Percentiles rank a stretch among this genome's conserved stretches.
Conservation (phyloP, 2,329 filamentous ascomycete species). For the Ascochyta clinopodiicola region DNA sequence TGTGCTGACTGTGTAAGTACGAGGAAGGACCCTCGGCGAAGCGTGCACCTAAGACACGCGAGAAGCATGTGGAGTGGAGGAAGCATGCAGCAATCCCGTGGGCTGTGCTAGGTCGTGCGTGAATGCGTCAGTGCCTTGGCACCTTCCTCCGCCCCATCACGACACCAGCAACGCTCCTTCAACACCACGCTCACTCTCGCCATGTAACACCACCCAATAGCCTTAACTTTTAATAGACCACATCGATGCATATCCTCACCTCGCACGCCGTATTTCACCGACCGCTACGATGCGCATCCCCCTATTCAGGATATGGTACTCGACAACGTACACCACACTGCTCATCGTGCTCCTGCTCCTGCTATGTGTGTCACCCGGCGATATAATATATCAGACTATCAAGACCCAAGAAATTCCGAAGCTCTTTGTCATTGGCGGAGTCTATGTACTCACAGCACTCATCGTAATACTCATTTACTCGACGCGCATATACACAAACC, state of each 20-base stretch:
- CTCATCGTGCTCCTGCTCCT: constrained; percentile 75
- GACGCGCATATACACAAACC: constrained; percentile 84
- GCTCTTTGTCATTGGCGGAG: constrained; percentile 79
- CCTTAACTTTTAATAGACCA: constrained; percentile 35
- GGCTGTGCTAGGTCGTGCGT: constrained; percentile 18
- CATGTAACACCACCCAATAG: constrained; percentile 28
- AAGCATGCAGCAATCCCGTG: constrained; percentile 21
- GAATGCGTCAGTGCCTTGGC: constrained; percentile 32
- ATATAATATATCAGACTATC: constrained; percentile 78
- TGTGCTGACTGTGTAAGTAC: neutral
- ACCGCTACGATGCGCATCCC: constrained; percentile 54
- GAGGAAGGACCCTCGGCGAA: neutral
- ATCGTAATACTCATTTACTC: constrained; percentile 79
- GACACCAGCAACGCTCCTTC: constrained; percentile 19
- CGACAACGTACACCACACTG: constrained; percentile 76
- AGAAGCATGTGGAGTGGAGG: neutral
- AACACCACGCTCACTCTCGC: constrained; percentile 17
- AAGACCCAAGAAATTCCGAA: constrained; percentile 73
- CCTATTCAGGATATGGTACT: constrained; percentile 82
- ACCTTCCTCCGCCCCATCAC: constrained; percentile 20
- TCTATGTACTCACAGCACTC: constrained; percentile 75
- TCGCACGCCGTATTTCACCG: constrained; percentile 4
- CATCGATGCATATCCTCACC: constrained; percentile 29
- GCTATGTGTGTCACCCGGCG: constrained; percentile 79
- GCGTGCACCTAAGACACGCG: neutral